phyloP scores from a whole-genome alignment of 2,329 filamentous ascomycete genomes.

The Reticulascus tulasneorum region DNA sequence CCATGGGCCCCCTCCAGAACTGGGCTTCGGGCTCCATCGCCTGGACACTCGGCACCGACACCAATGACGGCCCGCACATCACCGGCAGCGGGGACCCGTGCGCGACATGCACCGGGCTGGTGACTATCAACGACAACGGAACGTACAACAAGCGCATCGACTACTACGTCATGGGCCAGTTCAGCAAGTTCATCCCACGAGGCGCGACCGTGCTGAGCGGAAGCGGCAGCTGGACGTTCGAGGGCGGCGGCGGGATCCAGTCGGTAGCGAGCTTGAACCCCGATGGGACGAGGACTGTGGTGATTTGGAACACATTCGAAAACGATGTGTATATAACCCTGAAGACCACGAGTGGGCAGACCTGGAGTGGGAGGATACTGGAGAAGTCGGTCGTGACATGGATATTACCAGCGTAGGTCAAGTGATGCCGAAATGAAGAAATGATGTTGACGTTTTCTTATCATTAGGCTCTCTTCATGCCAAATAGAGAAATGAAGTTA shows the following conservation, averaged over 20 bases:
- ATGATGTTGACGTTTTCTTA: too few species aligned
- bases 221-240: slow-evolving; percentile 39
- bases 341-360: too few species aligned
- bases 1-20: slow-evolving; percentile 45
- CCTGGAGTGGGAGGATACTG: too few species aligned
- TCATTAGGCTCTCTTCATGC: too few species aligned
- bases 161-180: slow-evolving; percentile 53
- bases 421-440: too few species aligned
- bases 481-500: too few species aligned
- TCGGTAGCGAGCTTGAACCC: slow-evolving; percentile 43
- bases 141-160: slow-evolving; percentile 43
- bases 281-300: slow-evolving; percentile 39
- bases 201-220: slow-evolving; percentile 39
- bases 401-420: too few species aligned
- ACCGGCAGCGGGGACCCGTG: slow-evolving; percentile 35
- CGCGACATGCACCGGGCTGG: slow-evolving; percentile 44
- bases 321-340: too few species aligned
- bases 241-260: slow-evolving; percentile 33
- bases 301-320: too few species aligned
- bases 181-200: slow-evolving; percentile 42
- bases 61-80: slow-evolving; percentile 37
- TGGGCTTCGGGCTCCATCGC: slow-evolving; percentile 40
- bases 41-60: slow-evolving; percentile 41
- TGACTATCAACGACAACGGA: slow-evolving; percentile 46
- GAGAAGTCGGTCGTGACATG: too few species aligned